Evolutionary conservation across 306 rosid species (phyloP).

Genomic region (Urtica urens): DNA sequence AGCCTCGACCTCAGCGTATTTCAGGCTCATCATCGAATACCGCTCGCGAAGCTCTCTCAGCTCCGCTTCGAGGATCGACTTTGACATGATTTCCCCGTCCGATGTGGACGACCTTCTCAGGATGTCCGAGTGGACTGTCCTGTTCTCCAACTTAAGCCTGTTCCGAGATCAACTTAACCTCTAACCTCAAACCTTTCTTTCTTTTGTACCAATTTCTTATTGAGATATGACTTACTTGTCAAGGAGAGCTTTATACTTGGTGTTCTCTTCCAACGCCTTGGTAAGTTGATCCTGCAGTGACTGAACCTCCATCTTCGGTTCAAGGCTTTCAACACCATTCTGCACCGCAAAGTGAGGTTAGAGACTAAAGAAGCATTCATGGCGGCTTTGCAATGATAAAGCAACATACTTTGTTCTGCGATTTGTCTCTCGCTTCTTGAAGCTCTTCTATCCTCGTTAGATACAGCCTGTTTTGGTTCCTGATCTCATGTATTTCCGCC

Average conservation of each 20-base stretch:
- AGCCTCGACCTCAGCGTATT: slow-evolving; percentile 85
- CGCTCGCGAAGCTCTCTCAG: slow-evolving; percentile 74
- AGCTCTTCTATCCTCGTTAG: slow-evolving; percentile 23
- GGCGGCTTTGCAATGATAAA: background rate
- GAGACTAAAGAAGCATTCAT: background rate
- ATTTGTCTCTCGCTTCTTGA: slow-evolving; percentile 29
- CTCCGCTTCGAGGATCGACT: slow-evolving; percentile 70
- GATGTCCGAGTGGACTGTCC: slow-evolving; percentile 24
- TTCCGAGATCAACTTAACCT: background rate
- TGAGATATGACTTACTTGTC: slow-evolving; percentile 45
- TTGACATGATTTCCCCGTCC: slow-evolving; percentile 42
- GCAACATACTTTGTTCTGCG: slow-evolving; percentile 18
- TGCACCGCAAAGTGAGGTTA: slow-evolving; percentile 11
- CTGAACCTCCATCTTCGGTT: slow-evolving; percentile 44
- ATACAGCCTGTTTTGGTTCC: slow-evolving; percentile 12
- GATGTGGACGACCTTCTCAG: slow-evolving; percentile 31
- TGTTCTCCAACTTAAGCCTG: slow-evolving; percentile 42
- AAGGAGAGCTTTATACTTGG: slow-evolving; percentile 45
- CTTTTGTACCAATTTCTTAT: slow-evolving; percentile 11
- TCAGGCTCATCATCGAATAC: slow-evolving; percentile 78
- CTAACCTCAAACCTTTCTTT: no score
- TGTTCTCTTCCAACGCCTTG: slow-evolving; percentile 48
- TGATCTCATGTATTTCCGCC: slow-evolving; percentile 13
- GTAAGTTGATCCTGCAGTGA: slow-evolving; percentile 47
- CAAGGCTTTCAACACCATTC: slow-evolving; percentile 47